These are phyloP conservation scores for Fraxinus sp. DNA, from an alignment of 305 asterid genomes.

Conservation along the genomic window DNA sequence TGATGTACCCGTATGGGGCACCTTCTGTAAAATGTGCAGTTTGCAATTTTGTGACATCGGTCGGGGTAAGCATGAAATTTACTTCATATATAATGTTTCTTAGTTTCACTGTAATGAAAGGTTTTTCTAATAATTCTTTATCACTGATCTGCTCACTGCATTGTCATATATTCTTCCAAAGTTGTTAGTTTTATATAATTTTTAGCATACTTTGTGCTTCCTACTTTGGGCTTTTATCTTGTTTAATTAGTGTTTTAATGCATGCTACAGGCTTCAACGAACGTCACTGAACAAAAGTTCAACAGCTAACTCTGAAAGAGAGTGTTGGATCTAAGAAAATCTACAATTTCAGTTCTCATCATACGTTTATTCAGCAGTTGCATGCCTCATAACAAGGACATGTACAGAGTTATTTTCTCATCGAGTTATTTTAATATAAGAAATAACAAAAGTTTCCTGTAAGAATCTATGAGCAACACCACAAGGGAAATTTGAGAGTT, in stretches of 20 bases:
- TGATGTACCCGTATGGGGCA: conserved; percentile 59
- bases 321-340: background rate
- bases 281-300: conserved; percentile 42
- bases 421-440: background rate
- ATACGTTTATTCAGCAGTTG: background rate
- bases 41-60: conserved; percentile 51
- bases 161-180: background rate
- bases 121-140: background rate
- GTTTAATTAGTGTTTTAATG: background rate
- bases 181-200: background rate
- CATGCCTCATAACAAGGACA: background rate
- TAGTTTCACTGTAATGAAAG: background rate
- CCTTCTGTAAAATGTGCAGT: conserved; percentile 58
- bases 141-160: background rate
- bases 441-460: background rate
- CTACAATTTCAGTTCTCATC: background rate
- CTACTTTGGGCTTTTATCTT: background rate
- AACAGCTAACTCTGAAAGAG: conserved; percentile 26
- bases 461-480: background rate
- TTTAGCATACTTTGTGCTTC: background rate
- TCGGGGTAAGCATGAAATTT: conserved; percentile 36
- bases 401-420: background rate
- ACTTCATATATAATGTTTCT: background rate
- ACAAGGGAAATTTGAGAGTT: background rate
- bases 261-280: conserved; percentile 35